These are phyloP conservation scores for Serpula lacrymans DNA, from an alignment of 768 basidiomycete species.

Conservation along the genomic window DNA sequence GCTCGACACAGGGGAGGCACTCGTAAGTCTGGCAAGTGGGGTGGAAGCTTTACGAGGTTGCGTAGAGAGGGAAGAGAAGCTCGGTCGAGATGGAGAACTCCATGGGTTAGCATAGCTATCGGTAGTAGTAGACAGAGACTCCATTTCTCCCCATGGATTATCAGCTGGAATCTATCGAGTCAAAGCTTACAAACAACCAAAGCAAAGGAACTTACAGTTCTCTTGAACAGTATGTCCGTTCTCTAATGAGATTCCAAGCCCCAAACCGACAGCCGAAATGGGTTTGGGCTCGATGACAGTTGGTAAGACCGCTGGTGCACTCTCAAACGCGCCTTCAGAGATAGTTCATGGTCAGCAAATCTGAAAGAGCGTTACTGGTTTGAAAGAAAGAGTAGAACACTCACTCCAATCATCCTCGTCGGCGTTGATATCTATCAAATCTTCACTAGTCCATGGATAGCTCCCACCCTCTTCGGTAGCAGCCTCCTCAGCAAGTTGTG, in stretches of 20 bases:
- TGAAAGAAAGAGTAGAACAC: conserved; percentile 24
- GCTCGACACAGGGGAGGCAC: conserved; percentile 16
- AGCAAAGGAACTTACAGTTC: not conserved
- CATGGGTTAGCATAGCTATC: too few relatives aligned
- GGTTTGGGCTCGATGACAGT: conserved; percentile 23
- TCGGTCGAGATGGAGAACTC: too few relatives aligned
- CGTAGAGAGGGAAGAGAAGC: not conserved
- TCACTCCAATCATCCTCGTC: conserved; percentile 94
- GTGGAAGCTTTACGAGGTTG: conserved; percentile 7
- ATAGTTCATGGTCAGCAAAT: not conserved
- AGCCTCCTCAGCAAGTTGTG: conserved; percentile 58
- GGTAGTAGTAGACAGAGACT: conserved; percentile 3
- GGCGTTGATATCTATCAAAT: conserved; percentile 91
- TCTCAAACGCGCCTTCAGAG: conserved; percentile 70
- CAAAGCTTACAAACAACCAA: not conserved
- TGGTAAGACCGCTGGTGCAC: conserved; percentile 36
- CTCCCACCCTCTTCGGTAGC: conserved; percentile 27
- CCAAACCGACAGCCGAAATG: conserved; percentile 19
- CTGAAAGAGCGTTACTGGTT: not conserved
- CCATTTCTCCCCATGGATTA: conserved; percentile 22
- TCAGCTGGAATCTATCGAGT: conserved; percentile 5
- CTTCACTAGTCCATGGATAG: conserved; percentile 69
- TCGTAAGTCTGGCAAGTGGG: conserved; percentile 14
- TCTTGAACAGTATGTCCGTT: not conserved
- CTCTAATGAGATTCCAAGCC: conserved; percentile 16